These are phyloP conservation scores for Lodderomyces pseudojiufengensis DNA, from an alignment of 1,139 yeast species.

Conservation along the genomic window DNA sequence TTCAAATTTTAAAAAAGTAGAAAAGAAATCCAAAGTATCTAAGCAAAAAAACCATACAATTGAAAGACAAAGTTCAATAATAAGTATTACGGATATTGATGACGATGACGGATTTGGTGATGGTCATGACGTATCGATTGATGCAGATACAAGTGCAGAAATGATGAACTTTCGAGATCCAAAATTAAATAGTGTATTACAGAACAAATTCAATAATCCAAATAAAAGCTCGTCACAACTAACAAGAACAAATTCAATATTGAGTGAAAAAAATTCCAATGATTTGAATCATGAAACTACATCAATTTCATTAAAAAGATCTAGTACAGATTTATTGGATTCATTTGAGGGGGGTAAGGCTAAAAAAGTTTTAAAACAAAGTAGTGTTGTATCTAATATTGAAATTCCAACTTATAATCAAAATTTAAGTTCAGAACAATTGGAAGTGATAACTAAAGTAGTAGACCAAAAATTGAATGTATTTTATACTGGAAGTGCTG, in stretches of 20 bases:
- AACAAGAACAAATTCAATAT: not conserved
- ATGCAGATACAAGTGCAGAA: constrained; percentile 22
- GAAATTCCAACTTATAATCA: not conserved
- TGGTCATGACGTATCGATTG: constrained; percentile 30
- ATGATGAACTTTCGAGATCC: constrained; percentile 26
- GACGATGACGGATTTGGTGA: constrained; percentile 21
- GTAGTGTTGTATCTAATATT: not conserved
- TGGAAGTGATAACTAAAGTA: constrained; percentile 62
- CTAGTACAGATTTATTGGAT: constrained; percentile 10
- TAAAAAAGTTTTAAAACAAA: constrained; percentile 18
- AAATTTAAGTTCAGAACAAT: constrained; percentile 57
- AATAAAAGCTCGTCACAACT: not conserved
- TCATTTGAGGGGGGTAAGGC: constrained; percentile 20
- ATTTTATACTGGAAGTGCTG: constrained; percentile 79
- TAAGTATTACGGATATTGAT: constrained; percentile 8
- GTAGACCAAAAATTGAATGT: constrained; percentile 50
- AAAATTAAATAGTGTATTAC: constrained; percentile 8
- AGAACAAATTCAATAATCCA: no score
- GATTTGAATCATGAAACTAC: no score
- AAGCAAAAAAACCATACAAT: constrained; percentile 3
- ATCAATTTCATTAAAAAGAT: constrained; percentile 7
- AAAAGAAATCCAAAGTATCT: not conserved
- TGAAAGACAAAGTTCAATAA: constrained; percentile 20
- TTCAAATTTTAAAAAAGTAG: not conserved
- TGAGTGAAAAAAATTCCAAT: no score